A percentile compares a stretch with the other conserved stretches of the same genome.
Evolutionary conservation across 805 yeast genomes (phyloP).

Genomic region (Phaffomyces antillensis): DNA sequence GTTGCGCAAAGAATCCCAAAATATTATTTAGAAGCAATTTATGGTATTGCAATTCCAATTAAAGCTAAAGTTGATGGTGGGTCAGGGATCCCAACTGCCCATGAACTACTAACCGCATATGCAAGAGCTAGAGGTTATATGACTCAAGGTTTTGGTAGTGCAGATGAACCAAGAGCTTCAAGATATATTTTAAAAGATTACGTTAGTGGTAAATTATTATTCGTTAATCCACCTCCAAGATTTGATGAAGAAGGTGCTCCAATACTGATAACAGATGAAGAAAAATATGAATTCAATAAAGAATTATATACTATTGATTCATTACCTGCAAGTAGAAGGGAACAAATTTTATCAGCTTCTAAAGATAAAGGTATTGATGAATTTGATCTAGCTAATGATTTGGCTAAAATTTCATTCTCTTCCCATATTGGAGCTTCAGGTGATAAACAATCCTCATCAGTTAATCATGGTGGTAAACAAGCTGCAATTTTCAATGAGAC

Average conservation of each 20-base stretch:
- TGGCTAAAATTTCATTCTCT: constrained; percentile 69
- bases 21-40: constrained; percentile 79
- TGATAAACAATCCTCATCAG: constrained; percentile 39
- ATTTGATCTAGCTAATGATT: constrained; percentile 62
- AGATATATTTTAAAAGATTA: constrained; percentile 90
- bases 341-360: constrained; percentile 63
- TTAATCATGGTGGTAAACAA: constrained; percentile 74
- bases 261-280: constrained; percentile 34
- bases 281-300: constrained; percentile 58
- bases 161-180: constrained; percentile 93
- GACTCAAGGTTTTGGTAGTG: constrained; percentile 96
- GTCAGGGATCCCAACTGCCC: constrained; percentile 79
- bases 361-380: constrained; percentile 46
- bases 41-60: constrained; percentile 84
- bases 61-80: constrained; percentile 83
- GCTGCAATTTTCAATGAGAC: constrained; percentile 75
- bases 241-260: constrained; percentile 42
- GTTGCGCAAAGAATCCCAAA: constrained; percentile 88
- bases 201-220: constrained; percentile 84
- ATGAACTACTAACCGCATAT: constrained; percentile 83
- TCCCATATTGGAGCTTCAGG: constrained; percentile 58
- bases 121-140: constrained; percentile 96
- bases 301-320: constrained; percentile 62
- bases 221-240: constrained; percentile 83
- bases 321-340: constrained; percentile 66